Percentiles rank a stretch among this genome's conserved stretches.
phyloP scores from a whole-genome alignment of 1,284 basidiomycete genomes.

The Apiotrichum gracile region DNA sequence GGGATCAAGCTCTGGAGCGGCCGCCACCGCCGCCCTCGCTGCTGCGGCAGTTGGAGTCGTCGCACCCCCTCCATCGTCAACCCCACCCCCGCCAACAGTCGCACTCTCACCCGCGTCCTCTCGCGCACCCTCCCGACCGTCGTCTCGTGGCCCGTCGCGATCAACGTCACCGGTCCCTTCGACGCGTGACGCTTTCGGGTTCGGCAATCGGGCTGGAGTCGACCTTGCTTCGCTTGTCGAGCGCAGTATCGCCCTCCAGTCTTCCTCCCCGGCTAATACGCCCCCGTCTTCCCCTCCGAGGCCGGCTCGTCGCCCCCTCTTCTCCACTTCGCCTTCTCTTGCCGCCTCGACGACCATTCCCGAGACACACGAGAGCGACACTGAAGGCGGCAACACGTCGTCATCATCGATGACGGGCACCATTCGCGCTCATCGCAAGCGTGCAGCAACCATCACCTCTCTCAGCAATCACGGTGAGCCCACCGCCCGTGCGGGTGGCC shows the following conservation, averaged over 20 bases:
- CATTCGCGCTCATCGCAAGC: neutral
- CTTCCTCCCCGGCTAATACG: neutral
- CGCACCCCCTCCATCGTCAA: neutral
- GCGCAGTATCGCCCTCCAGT: slow-evolving; percentile 18
- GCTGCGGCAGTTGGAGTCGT: neutral
- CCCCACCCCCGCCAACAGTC: neutral
- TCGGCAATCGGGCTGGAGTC: neutral
- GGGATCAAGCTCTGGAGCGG: neutral
- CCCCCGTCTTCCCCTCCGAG: neutral
- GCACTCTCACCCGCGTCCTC: neutral
- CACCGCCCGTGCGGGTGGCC: neutral
- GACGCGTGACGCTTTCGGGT: neutral
- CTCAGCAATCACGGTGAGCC: neutral
- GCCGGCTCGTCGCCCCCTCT: neutral
- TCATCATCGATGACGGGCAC: neutral
- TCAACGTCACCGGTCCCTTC: neutral
- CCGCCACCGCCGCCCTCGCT: neutral
- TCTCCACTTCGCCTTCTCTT: slow-evolving; percentile 2
- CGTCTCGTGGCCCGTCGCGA: neutral
- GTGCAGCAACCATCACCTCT: neutral
- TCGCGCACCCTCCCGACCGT: no score
- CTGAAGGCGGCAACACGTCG: neutral
- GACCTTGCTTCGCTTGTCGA: slow-evolving; percentile 14
- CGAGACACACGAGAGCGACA: neutral
- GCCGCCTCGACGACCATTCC: neutral